Evolutionary conservation across 1,139 yeast species (phyloP), one percentile per base, ranked within the genome.

Genomic region (Pichia sp.): DNA sequence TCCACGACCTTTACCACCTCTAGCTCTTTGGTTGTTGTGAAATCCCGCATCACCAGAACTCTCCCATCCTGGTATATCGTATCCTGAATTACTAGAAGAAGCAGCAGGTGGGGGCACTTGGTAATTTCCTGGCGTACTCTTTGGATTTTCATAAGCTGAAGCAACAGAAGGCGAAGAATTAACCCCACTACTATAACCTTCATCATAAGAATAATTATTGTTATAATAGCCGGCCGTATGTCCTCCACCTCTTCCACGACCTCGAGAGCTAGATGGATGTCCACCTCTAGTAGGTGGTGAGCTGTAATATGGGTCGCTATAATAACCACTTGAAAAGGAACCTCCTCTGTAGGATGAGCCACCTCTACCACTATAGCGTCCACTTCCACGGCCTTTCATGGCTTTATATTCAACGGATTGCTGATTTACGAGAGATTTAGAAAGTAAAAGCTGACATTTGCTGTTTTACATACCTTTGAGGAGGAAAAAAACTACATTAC

Each of bases 301-400:
- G 14, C 42, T 43, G 21, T 43, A 43, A 15, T 43, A 43, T 11
- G 40, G 40, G 12, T 38, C 34, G 7, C 37, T 39, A 26, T 43
- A 43, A 14, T 43, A 40, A 7, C 41, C 44, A 11, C 41, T 20
- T 10, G 8, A 10, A 22, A 38, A n/a, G 6, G 89, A 25, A 81
- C 84, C 60, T 81, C 89, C 22, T 8, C 34, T 22, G 86, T 86
- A 54, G 79, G 91, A 52, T 77, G 82, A 56, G 80, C 82, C 4
- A 76, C 79, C 60, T 6, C 46, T 31, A 14, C 82, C 88, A 12
- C 51, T 47, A 34, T 54, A 52, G 35, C 54, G 58, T 42, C 80
- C 68, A 19, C 82, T 83, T 56, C 79, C 83, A 10, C 58, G 48
- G 38, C 84, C 84, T 50, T 68, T 71, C 42, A 59, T 60, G 18